phyloP scores from a whole-genome alignment of 1,139 yeast species.

The Debaryomycetaceae sp. region DNA sequence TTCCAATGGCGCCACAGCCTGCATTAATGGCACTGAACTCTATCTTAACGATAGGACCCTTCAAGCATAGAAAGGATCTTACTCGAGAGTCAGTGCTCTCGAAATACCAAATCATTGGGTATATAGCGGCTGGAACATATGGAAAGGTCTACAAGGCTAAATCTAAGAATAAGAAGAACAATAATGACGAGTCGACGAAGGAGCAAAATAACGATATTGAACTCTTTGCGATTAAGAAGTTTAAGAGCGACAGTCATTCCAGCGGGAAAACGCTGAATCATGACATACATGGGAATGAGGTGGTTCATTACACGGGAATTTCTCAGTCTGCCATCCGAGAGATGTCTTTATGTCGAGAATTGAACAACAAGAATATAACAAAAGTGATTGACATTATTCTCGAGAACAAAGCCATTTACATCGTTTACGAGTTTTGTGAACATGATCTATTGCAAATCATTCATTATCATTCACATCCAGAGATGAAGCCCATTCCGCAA shows the following conservation, averaged over 20 bases:
- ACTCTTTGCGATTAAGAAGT: conserved; percentile 85
- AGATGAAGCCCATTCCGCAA: conserved; percentile 72
- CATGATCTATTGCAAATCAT: conserved; percentile 91
- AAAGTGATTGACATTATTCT: conserved; percentile 79
- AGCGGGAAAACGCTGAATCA: conserved; percentile 32
- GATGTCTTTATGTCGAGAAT: conserved; percentile 90
- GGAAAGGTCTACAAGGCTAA: conserved; percentile 95
- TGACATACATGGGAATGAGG: conserved; percentile 64
- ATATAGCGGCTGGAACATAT: conserved; percentile 97
- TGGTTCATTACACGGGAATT: conserved; percentile 86
- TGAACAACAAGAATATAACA: conserved; percentile 75
- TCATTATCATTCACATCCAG: conserved; percentile 91
- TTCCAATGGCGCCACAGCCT: conserved; percentile 30
- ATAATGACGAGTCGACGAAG: conserved; percentile 7
- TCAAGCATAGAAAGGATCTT: conserved; percentile 67
- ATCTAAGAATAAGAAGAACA: conserved; percentile 23
- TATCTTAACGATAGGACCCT: conserved; percentile 70
- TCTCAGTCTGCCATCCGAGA: conserved; percentile 96
- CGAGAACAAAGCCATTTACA: conserved; percentile 86
- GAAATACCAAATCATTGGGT: conserved; percentile 85
- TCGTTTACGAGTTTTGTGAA: conserved; percentile 95
- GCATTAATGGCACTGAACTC: conserved; percentile 64
- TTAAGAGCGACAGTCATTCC: conserved; percentile 83
- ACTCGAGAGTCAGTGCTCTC: conserved; percentile 70
- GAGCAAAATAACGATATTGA: conserved; percentile 14